phyloP scores from a whole-genome alignment of 2,329 filamentous ascomycete species.

The Pyrenochaeta sp. region DNA sequence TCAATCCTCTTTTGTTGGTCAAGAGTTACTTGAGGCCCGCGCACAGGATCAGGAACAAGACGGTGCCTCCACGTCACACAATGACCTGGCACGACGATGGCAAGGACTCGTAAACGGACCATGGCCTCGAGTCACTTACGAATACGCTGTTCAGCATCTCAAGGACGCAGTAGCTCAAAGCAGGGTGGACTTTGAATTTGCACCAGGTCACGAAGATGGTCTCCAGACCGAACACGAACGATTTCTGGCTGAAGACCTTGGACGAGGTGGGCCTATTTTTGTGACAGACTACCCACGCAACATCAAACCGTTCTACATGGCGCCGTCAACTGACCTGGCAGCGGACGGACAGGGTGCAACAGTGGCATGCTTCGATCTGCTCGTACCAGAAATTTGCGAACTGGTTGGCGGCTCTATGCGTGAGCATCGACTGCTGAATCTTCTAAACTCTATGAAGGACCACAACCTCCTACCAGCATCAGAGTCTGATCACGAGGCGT shows the following conservation, averaged over 20 bases:
- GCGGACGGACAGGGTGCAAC: slow-evolving; percentile 54
- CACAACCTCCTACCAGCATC: slow-evolving; percentile 64
- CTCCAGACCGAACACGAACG: slow-evolving; percentile 93
- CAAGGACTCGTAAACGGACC: slow-evolving; percentile 69
- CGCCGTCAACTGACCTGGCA: slow-evolving; percentile 50
- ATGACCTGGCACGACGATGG: slow-evolving; percentile 74
- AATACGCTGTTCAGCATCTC: slow-evolving; percentile 75
- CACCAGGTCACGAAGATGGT: slow-evolving; percentile 74
- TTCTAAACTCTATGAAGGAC: slow-evolving; percentile 74
- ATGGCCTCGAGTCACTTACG: slow-evolving; percentile 89
- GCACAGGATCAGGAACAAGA: slow-evolving; percentile 48
- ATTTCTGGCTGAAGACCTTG: slow-evolving; percentile 75
- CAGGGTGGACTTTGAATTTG: slow-evolving; percentile 67
- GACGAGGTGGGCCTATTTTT: slow-evolving; percentile 76
- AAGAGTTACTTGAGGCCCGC: slow-evolving; percentile 63
- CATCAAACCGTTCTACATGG: slow-evolving; percentile 94
- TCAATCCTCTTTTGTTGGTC: slow-evolving; percentile 58
- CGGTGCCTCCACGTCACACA: slow-evolving; percentile 51
- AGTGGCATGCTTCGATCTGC: slow-evolving; percentile 88
- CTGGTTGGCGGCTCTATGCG: slow-evolving; percentile 89
- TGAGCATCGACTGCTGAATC: slow-evolving; percentile 75
- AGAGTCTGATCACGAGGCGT: slow-evolving; percentile 18
- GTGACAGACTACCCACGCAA: slow-evolving; percentile 89
- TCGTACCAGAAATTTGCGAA: slow-evolving; percentile 86
- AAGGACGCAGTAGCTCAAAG: slow-evolving; percentile 62